Base-by-base conservation (phyloP, 2,329 filamentous ascomycete genomes). In the Diaporthe batatas region DNA sequence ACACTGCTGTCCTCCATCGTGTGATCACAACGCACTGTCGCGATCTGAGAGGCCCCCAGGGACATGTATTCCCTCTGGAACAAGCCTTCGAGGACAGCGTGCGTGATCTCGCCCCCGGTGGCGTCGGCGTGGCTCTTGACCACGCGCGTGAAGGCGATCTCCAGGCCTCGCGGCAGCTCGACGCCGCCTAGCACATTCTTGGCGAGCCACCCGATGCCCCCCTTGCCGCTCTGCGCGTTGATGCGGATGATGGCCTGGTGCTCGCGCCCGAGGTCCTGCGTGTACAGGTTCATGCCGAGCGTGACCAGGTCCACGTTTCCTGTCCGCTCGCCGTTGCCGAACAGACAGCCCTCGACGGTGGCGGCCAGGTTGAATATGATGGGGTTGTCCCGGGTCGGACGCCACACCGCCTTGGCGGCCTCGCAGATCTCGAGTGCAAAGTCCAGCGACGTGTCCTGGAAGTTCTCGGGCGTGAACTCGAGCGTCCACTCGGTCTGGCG, bases 181-280 rank as follows among this genome's bases (percentile, higher is more conserved):
- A n/a, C n/a, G n/a, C n/a, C n/a, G n/a, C n/a, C n/a, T n/a, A n/a
- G n/a, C n/a, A n/a, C n/a, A n/a, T n/a, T n/a, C n/a, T n/a, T n/a
- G n/a, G n/a, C n/a, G n/a, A n/a, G n/a, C 94, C 94, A 98, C 67
- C 96, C 95, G 73, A 94, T 92, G 78, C 96, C 96, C 74, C 96
- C 96, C 86, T 99, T 98, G 76, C 96, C 96, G 78, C 91, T 94
- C 82, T 98, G 96, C 23, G 94, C 97, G 87, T 98, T 99, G 89
- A 98, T 95, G 73, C 96, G 93, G 80, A 98, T 98, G 80, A 98
- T 93, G 73, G 96, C 96, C 84, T 98, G 95, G 89, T 98, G 98
- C 21, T 92, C 98, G 72, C 96, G 91, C 65, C 96, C 96, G 76
- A 98, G 98, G 79, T 98, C 96, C 82, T 98, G 96, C 0, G 95